Conservation (phyloP, 441 rosid species). For the Gossypium aridum region DNA sequence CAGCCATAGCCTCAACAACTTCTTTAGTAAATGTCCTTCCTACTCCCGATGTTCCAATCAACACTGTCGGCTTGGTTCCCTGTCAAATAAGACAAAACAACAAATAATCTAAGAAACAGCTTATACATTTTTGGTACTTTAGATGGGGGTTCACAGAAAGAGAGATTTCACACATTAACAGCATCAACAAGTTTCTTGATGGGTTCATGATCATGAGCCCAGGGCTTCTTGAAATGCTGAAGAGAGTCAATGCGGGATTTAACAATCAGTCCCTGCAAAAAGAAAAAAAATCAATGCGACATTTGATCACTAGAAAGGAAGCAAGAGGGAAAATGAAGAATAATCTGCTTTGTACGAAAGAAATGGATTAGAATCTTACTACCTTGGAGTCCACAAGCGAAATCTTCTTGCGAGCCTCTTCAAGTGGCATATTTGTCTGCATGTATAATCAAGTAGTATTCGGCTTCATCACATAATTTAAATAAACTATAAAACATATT, state of each 20-base stretch:
- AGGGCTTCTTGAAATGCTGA: conserved; percentile 89
- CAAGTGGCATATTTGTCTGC: conserved; percentile 55
- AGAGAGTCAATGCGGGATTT: conserved; percentile 72
- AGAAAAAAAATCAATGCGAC: not conserved
- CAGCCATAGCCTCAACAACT: conserved; percentile 84
- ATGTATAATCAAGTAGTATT: conserved; percentile 9
- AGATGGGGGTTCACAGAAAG: not conserved
- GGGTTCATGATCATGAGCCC: conserved; percentile 86
- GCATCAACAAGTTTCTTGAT: conserved; percentile 53
- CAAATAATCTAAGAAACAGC: not conserved
- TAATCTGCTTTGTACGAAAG: not conserved
- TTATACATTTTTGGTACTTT: not conserved
- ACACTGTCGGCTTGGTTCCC: conserved; percentile 88
- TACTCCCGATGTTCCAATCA: conserved; percentile 92
- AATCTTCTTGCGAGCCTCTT: conserved; percentile 71
- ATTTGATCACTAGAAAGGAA: not conserved
- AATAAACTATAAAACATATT: not conserved
- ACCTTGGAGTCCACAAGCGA: conserved; percentile 93
- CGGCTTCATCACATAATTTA: not conserved
- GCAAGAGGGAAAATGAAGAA: not conserved
- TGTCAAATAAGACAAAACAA: conserved; percentile 21
- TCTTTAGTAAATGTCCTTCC: conserved; percentile 87
- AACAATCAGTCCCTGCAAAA: conserved; percentile 18
- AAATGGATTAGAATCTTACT: conserved; percentile 15
- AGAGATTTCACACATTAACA: conserved; percentile 48